These are phyloP conservation scores for Rhamnella rubrinervis DNA, from an alignment of 331 rosid species.

Conservation along the genomic window DNA sequence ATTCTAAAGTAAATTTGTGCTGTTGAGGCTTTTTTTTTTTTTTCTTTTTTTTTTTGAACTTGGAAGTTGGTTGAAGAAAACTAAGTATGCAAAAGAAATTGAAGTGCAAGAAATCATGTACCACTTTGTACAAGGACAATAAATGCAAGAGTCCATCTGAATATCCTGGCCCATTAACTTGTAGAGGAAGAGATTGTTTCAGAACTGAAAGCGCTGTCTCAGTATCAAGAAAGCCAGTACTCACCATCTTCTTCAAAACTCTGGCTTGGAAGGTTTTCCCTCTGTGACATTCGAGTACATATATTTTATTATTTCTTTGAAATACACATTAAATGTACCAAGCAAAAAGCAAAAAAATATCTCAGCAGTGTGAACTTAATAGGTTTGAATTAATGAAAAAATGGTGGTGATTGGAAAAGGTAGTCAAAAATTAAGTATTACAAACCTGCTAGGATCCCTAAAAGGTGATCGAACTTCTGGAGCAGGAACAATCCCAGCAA, in stretches of 20 bases:
- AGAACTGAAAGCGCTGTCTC: slow-evolving; percentile 21
- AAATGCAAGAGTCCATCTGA: neutral
- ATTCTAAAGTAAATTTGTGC: neutral
- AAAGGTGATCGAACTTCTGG: slow-evolving; percentile 36
- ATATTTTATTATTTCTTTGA: neutral
- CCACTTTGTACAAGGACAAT: slow-evolving; percentile 10
- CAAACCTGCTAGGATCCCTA: slow-evolving; percentile 28
- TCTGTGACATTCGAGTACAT: slow-evolving; percentile 1
- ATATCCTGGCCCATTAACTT: neutral
- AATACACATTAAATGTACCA: neutral
- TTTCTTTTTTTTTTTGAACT: neutral
- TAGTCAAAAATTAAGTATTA: neutral
- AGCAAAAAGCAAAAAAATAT: neutral
- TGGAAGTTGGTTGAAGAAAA: slow-evolving; percentile 1
- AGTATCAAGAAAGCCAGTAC: slow-evolving; percentile 30
- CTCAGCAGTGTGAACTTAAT: neutral
- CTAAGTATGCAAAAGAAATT: neutral
- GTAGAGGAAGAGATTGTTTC: slow-evolving; percentile 31
- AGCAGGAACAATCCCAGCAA: slow-evolving; percentile 37
- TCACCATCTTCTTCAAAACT: slow-evolving; percentile 38
- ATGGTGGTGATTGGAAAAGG: neutral
- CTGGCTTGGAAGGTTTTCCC: slow-evolving; percentile 35
- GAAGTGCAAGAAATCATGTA: neutral
- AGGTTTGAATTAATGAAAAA: neutral
- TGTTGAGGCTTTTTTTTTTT: neutral